These are phyloP conservation scores for Rhizoclosmatium sp. DNA, from an alignment of 192 early-diverging fungal genomes.

Conservation along the genomic window DNA sequence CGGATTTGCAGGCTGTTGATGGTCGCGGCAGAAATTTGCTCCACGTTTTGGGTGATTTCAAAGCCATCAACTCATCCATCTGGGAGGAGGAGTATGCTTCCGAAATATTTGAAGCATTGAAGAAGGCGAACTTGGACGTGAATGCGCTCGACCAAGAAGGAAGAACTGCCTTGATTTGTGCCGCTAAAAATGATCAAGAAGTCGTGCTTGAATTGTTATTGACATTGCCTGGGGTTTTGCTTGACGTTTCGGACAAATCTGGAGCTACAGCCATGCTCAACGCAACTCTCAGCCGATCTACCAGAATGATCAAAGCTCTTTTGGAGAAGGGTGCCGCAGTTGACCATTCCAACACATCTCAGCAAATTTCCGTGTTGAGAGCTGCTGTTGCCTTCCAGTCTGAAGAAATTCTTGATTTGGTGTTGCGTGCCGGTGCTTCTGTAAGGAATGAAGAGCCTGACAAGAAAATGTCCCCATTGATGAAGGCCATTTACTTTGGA, in stretches of 20 bases:
- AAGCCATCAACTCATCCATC: slow-evolving; percentile 32
- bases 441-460: slow-evolving; percentile 34
- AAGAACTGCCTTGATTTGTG: slow-evolving; percentile 59
- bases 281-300: slow-evolving; percentile 44
- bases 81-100: slow-evolving; percentile 55
- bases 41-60: slow-evolving; percentile 55
- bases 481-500: slow-evolving; percentile 43
- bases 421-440: slow-evolving; percentile 40
- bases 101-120: slow-evolving; percentile 44
- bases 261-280: slow-evolving; percentile 50
- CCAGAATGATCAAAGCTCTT: slow-evolving; percentile 37
- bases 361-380: slow-evolving; percentile 32
- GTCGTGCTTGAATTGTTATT: slow-evolving; percentile 43
- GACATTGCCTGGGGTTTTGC: not conserved
- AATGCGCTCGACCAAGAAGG: slow-evolving; percentile 34
- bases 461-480: slow-evolving; percentile 41
- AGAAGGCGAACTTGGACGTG: slow-evolving; percentile 19
- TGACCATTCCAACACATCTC: slow-evolving; percentile 26
- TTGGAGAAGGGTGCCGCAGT: slow-evolving; percentile 29
- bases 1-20: slow-evolving; percentile 8
- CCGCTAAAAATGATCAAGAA: slow-evolving; percentile 48
- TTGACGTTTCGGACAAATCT: slow-evolving; percentile 40
- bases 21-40: slow-evolving; percentile 41
- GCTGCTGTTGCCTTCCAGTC: slow-evolving; percentile 39
- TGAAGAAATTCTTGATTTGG: slow-evolving; percentile 31